Evolutionary conservation across 176 grass and related monocot species (phyloP).

Genomic region (Lolium perenne): DNA sequence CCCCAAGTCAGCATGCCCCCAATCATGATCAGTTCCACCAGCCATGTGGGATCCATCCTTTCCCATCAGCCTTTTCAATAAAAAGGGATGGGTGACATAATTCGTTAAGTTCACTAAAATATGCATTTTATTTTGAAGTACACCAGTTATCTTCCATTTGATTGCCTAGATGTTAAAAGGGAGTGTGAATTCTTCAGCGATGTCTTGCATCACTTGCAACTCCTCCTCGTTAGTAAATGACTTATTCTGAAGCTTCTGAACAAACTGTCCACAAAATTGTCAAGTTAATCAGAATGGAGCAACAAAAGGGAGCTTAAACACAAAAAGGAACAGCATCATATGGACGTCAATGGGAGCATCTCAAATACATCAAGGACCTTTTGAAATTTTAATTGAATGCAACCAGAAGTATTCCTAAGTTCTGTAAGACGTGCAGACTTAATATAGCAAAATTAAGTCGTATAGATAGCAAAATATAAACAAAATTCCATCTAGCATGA

Average conservation of each 20-base stretch:
- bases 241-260: constrained; percentile 78
- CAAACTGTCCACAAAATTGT: constrained; percentile 62
- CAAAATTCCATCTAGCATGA: neutral
- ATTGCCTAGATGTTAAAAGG: constrained; percentile 60
- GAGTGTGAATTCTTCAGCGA: constrained; percentile 76
- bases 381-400: constrained; percentile 6
- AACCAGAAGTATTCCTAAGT: constrained; percentile 21
- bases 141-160: constrained; percentile 48
- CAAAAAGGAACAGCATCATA: constrained; percentile 22
- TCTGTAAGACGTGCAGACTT: neutral
- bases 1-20: constrained; percentile 46
- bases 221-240: constrained; percentile 84
- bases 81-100: constrained; percentile 22
- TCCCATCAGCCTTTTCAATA: constrained; percentile 45
- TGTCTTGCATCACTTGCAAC: constrained; percentile 66
- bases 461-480: neutral
- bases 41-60: constrained; percentile 29
- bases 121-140: no score
- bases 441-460: constrained; percentile 18
- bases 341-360: constrained; percentile 54
- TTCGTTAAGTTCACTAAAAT: constrained; percentile 27
- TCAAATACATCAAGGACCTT: constrained; percentile 34
- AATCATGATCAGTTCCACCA: constrained; percentile 45
- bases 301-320: constrained; percentile 27
- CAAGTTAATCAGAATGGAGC: constrained; percentile 38